Evolutionary conservation across 2,329 filamentous ascomycete genomes (phyloP).

Genomic region (Capronia coronata): DNA sequence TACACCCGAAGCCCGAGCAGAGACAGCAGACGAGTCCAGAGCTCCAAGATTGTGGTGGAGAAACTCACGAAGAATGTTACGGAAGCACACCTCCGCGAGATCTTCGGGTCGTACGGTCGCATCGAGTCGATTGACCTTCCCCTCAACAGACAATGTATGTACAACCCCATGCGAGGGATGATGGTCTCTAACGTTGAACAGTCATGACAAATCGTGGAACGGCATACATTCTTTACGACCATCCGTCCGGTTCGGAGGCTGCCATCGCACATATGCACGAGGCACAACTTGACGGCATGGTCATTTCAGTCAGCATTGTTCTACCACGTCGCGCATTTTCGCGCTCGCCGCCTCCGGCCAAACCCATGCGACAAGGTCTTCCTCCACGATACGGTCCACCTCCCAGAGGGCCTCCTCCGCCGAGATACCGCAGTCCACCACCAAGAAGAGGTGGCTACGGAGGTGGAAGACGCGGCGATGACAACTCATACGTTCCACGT

Average conservation of each 20-base stretch:
- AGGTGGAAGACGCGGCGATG: constrained; percentile 32
- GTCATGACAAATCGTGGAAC: constrained; percentile 87
- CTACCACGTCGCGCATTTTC: constrained; percentile 77
- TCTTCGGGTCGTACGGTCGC: constrained; percentile 80
- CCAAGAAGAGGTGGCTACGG: constrained; percentile 36
- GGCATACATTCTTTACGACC: constrained; percentile 80
- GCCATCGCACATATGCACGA: constrained; percentile 98
- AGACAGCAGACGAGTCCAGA: constrained; percentile 28
- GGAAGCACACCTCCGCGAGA: constrained; percentile 78
- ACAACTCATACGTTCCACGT: constrained; percentile 54
- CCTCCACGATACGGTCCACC: constrained; percentile 32
- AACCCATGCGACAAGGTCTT: constrained; percentile 49
- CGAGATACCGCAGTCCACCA: constrained; percentile 33
- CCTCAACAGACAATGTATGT: constrained; percentile 74
- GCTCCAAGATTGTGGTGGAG: constrained; percentile 80
- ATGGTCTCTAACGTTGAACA: constrained; percentile 34
- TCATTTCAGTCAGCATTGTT: constrained; percentile 82
- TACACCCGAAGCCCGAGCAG: constrained; percentile 34
- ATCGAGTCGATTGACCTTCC: constrained; percentile 87
- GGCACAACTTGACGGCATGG: constrained; percentile 78
- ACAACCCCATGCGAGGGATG: neutral
- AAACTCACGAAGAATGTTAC: constrained; percentile 93
- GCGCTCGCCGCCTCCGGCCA: constrained; percentile 65
- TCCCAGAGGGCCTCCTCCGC: constrained; percentile 25
- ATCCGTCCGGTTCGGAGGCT: constrained; percentile 71